Evolutionary conservation across 306 rosid species (phyloP), one percentile per base, ranked within the genome.

Genomic region (Begonia loranthoides): DNA sequence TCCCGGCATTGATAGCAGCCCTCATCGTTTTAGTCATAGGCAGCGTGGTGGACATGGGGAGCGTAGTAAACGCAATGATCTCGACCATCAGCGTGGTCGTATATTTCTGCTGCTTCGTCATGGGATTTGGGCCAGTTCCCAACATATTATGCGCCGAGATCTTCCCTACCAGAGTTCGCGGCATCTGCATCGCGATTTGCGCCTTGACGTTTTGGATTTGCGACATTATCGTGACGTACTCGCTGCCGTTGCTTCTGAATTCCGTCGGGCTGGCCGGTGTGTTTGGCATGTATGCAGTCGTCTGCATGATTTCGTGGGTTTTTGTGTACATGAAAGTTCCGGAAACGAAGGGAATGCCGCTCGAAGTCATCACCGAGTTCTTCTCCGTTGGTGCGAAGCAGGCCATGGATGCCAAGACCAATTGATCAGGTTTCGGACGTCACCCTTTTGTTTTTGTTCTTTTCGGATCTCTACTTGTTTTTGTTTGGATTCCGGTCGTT

Each of bases 281-380:
- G 48, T 71, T 71, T 11, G 72, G 68, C 16, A 59, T 63, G 50
- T 71, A 66, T 45, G 76, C 69, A n/a, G 50, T 53, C 13, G 57
- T 71, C 34, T 71, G 76, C 48, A 8, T 61, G 21, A 9, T 66
- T 55, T 71, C 77, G 11, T 66, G 72, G 72, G 50, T 71, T 21
- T 71, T 71, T 13, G 73, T 71, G 22, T 71, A 45, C 61, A 41
- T 71, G 36, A 66, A 66, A 46, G 73, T 71, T 16, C 77, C 77
- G 0, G 77, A 71, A 56, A 71, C 77, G 33, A 71, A 66, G 41
- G 72, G 77, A 10, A 71, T 71, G 73, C 77, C 77, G 13, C 60
- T 71, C 10, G 77, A 71, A 41, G 72, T 71, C 44, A 72, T 72
- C 57, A 56, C 69, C 9, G 73, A 72, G 66, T 72, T 72, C 69